These are phyloP conservation scores for Margaritispora aquatica DNA, from an alignment of 495 filamentous ascomycete genomes.

Conservation along the genomic window DNA sequence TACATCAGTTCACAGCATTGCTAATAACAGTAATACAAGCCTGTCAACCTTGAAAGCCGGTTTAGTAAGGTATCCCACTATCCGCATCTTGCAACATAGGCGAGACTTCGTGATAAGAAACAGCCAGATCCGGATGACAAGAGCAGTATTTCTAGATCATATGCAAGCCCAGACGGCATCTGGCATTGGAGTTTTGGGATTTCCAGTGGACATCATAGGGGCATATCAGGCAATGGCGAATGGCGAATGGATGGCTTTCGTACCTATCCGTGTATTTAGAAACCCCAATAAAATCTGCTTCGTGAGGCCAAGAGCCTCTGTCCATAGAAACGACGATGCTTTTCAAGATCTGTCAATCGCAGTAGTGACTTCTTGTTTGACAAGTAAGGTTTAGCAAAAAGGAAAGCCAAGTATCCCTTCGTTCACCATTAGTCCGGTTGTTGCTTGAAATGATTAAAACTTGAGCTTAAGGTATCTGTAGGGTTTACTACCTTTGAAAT, in stretches of 20 bases:
- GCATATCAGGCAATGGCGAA: conserved; percentile 8
- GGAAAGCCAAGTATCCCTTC: too few species aligned
- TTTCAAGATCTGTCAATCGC: too few species aligned
- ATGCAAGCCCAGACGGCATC: conserved; percentile 1
- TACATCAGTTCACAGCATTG: background rate
- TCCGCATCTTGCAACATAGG: background rate
- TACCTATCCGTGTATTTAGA: conserved; percentile 16
- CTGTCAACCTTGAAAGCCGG: background rate
- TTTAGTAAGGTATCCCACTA: conserved; percentile 10
- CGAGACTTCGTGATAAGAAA: conserved; percentile 10
- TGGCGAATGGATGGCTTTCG: conserved; percentile 4
- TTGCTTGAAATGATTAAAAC: too few species aligned
- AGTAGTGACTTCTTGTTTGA: too few species aligned
- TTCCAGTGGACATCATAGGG: conserved; percentile 8
- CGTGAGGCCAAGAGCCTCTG: conserved; percentile 19
- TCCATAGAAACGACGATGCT: background rate
- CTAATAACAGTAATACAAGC: conserved; percentile 3
- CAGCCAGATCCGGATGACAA: background rate
- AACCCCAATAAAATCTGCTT: conserved; percentile 20
- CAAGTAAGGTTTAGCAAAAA: too few species aligned
- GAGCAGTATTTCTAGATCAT: background rate
- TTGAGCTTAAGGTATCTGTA: too few species aligned
- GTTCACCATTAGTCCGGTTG: too few species aligned
- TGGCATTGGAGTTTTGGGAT: background rate
- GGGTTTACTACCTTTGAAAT: too few species aligned